Conservation (phyloP, 805 yeast genomes). For the Candida ulmi region DNA sequence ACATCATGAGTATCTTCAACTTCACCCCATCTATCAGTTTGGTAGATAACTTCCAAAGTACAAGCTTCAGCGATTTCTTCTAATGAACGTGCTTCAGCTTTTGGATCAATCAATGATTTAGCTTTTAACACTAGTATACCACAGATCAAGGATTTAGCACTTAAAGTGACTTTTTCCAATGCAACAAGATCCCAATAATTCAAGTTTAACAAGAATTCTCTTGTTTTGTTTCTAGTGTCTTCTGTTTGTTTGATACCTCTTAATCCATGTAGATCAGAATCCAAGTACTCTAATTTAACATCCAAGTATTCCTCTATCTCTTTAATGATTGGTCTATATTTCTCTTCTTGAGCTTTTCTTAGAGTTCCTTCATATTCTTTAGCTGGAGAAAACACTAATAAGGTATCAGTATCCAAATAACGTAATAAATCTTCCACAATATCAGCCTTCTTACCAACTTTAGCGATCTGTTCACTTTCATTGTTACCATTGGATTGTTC, state of each 20-base stretch:
- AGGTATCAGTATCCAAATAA: constrained; percentile 91
- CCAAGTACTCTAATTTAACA: constrained; percentile 49
- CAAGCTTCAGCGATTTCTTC: constrained; percentile 75
- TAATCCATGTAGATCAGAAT: constrained; percentile 76
- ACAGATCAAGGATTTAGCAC: constrained; percentile 80
- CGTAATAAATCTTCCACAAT: constrained; percentile 60
- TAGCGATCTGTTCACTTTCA: constrained; percentile 46
- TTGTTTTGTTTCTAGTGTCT: constrained; percentile 55
- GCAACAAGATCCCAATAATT: constrained; percentile 79
- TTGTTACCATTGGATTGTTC: constrained; percentile 31
- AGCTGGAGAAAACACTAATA: constrained; percentile 77
- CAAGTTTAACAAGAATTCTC: constrained; percentile 56
- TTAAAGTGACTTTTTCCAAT: constrained; percentile 81
- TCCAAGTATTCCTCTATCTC: constrained; percentile 58
- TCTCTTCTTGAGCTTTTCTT: constrained; percentile 72
- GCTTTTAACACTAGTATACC: constrained; percentile 64
- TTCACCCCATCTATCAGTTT: constrained; percentile 93
- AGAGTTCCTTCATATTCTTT: constrained; percentile 80
- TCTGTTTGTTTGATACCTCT: constrained; percentile 71
- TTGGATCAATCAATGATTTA: constrained; percentile 38
- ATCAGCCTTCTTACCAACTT: constrained; percentile 53
- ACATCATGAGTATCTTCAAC: constrained; percentile 99
- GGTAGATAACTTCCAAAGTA: constrained; percentile 76
- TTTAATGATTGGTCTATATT: constrained; percentile 67
- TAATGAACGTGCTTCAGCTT: constrained; percentile 38